Base-by-base conservation (phyloP, 2,329 filamentous ascomycete species). In the Coniochaeta prunicola region DNA sequence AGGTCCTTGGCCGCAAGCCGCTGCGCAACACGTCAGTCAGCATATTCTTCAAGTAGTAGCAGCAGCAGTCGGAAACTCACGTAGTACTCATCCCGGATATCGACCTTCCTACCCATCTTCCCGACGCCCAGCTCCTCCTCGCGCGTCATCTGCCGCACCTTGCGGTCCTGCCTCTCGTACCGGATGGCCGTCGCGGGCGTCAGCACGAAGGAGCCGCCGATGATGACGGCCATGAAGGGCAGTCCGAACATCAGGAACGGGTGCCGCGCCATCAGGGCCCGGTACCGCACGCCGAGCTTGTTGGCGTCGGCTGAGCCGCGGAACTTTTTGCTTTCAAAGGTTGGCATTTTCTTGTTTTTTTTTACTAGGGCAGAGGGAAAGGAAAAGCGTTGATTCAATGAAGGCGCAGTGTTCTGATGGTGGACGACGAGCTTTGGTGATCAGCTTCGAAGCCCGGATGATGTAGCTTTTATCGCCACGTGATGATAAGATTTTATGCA, bases 231-330 rank as follows among this genome's bases (percentile, higher is more conserved):
- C 64, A 99, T 83, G 74, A 99, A 99, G 0, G 94, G 96, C 4
- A 99, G 81, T 2, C 96, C 96, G 71, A 99, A 99, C 63, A 96
- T 84, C 30, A 92, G 77, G 73, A 99, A 99, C 1, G 94, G 96
- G 67, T 90, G 91, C 68, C 82, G 87, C 60, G 84, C 80, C 65
- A 99, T 84, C 60, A 84, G 74, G 33, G 82, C 77, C 59, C 94
- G 90, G 77, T 99, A 99, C 62, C 80, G 80, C 59, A 87, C 83
- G 56, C 89, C 90, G 65, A 96, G 76, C 12, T 82, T 84, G 73
- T 86, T 86, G 63, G 83, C 76, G 62, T 91, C 83, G 60, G 85
- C 80, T 34, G 87, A 74, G 42, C 85, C 76, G 63, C 86, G 87
- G 73, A 88, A 96, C 62, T 85, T 88, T 66, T 90, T 91, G 63